Percentiles rank a stretch among this genome's conserved stretches.
Evolutionary conservation across 768 basidiomycete genomes (phyloP).

Genomic region (Gymnopilus junonius): DNA sequence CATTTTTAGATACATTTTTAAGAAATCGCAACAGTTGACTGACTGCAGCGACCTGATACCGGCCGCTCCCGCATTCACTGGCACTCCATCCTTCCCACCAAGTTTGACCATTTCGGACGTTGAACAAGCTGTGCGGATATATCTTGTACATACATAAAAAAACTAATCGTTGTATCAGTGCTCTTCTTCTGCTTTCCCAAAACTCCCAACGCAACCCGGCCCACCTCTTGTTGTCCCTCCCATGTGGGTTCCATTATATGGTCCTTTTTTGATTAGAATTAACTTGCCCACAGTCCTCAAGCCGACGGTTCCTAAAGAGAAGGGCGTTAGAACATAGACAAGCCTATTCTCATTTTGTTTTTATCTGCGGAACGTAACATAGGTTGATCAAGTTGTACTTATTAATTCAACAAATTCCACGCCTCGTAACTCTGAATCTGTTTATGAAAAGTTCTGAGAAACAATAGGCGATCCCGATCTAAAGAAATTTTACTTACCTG

Average conservation of each 20-base stretch:
- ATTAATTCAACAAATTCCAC: background rate
- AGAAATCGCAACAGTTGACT: conserved; percentile 24
- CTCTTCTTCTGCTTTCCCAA: conserved; percentile 14
- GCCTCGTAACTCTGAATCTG: background rate
- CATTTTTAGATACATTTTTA: no score
- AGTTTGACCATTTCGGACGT: conserved; percentile 30
- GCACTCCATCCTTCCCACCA: conserved; percentile 35
- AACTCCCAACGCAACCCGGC: conserved; percentile 14
- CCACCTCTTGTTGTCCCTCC: conserved; percentile 12
- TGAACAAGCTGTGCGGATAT: conserved; percentile 34
- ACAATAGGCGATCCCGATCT: no score
- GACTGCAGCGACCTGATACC: conserved; percentile 54
- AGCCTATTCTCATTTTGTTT: background rate
- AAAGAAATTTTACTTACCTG: no score
- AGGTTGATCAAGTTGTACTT: background rate
- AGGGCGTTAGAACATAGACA: background rate
- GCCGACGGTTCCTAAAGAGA: background rate
- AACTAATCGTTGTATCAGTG: conserved; percentile 2
- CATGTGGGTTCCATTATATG: conserved; percentile 2
- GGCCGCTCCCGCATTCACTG: conserved; percentile 29
- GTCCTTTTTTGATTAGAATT: background rate
- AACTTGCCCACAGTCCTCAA: background rate
- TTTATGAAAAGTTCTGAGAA: no score
- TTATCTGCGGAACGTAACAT: background rate
- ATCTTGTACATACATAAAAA: background rate